These are phyloP conservation scores for Trichoderma orchidacearum DNA, from an alignment of 495 filamentous ascomycete species.

Conservation along the genomic window DNA sequence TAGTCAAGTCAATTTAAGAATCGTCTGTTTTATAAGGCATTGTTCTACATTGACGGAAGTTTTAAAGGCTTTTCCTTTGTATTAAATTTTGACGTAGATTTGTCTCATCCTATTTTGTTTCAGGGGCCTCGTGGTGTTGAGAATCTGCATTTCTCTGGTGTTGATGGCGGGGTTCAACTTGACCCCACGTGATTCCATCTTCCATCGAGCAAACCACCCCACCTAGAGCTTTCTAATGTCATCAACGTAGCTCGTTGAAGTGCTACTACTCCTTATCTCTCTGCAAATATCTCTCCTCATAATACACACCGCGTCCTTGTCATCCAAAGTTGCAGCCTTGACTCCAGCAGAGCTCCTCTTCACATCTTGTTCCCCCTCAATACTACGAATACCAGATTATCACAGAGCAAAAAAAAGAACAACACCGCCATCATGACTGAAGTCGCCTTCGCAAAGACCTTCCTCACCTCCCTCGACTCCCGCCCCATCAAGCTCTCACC, in stretches of 20 bases:
- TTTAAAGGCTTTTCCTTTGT: background rate
- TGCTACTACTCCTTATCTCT: too few relatives aligned
- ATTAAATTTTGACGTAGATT: background rate
- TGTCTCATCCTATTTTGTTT: background rate
- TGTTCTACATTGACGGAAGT: background rate
- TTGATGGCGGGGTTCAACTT: background rate
- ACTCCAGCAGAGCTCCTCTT: background rate
- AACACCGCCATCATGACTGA: constrained; percentile 58
- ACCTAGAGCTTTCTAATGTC: background rate
- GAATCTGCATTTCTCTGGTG: background rate
- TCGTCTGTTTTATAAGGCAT: background rate
- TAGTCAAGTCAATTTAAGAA: too few relatives aligned
- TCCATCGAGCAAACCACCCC: too few relatives aligned
- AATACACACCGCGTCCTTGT: too few relatives aligned
- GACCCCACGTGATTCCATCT: background rate
- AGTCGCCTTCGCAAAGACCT: constrained; percentile 66
- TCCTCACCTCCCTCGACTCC: constrained; percentile 65
- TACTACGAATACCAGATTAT: background rate
- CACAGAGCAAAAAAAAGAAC: background rate
- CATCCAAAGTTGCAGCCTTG: background rate
- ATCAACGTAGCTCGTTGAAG: too few relatives aligned
- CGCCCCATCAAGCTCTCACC: constrained; percentile 61
- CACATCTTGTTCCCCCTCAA: background rate
- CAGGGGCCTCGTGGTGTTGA: background rate
- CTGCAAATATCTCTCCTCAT: too few relatives aligned